These are phyloP conservation scores for Aspergillus persii DNA, from an alignment of 2,329 filamentous ascomycete species.

Conservation along the genomic window DNA sequence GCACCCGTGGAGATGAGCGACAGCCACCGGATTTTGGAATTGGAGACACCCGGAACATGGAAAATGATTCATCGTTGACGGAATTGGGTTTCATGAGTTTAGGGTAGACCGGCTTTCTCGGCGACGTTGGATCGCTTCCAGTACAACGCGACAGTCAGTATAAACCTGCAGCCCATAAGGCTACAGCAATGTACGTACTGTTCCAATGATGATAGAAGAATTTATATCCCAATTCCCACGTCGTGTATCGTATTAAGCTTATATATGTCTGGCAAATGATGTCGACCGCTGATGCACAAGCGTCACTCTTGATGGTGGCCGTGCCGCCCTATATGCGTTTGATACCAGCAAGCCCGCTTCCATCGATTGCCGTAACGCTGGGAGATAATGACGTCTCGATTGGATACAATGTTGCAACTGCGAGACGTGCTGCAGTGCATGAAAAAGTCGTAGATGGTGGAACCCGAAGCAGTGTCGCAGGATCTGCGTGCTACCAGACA, in stretches of 20 bases:
- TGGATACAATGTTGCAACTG: slow-evolving; percentile 33
- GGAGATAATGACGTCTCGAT: slow-evolving; percentile 1
- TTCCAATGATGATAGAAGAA: too few species aligned
- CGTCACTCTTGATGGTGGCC: background rate
- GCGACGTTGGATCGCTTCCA: too few species aligned
- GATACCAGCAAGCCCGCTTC: slow-evolving; percentile 2
- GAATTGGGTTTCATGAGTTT: too few species aligned
- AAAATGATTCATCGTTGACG: background rate
- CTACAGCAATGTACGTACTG: too few species aligned
- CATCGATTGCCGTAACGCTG: slow-evolving; percentile 1
- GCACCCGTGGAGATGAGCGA: slow-evolving; percentile 1
- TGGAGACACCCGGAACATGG: background rate
- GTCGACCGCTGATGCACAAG: slow-evolving; percentile 1
- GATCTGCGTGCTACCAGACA: slow-evolving; percentile 22
- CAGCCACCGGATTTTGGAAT: background rate
- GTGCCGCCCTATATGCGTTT: slow-evolving; percentile 4
- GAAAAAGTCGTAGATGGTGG: slow-evolving; percentile 41
- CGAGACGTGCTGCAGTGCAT: slow-evolving; percentile 51
- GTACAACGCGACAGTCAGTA: too few species aligned
- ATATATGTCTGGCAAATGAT: background rate
- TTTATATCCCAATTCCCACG: too few species aligned
- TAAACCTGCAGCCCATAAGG: too few species aligned
- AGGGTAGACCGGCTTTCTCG: too few species aligned
- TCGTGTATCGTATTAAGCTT: background rate
- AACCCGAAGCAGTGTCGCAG: slow-evolving; percentile 40